Evolutionary conservation across 2,329 filamentous ascomycete genomes (phyloP), one percentile per base, ranked within the genome.

Genomic region (Huntiella savannae): DNA sequence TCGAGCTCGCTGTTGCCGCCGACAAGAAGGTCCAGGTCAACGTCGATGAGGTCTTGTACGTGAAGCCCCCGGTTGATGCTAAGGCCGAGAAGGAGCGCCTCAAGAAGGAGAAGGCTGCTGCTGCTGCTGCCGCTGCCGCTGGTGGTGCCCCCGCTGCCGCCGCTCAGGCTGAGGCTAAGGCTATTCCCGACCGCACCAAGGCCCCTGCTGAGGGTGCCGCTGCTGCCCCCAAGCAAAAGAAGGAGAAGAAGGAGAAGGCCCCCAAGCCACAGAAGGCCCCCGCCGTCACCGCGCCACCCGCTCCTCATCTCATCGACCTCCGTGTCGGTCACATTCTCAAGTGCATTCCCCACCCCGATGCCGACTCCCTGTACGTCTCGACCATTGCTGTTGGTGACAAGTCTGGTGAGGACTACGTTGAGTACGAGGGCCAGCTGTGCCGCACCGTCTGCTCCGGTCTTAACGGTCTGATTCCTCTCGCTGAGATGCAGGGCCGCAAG

Each of bases 321-420:
- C 80, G 91, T 53, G 88, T 98, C 51, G 91, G 91, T 51, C 91
- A 96, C 68, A 95, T 98, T 56, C 78, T 98, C 58, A 93, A 95
- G 66, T 87, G 87, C 44, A 74, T 91, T 64, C 82, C 86, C 62
- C 91, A 98, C 68, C 91, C 91, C 46, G 92, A 98, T 57, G 91
- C 91, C 53, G 91, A 98, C 67, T 92, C 83, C 10, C 75, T 98
- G 45, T 98, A 78, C 64, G 91, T 98, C 51, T 92, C 83, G 51
- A 96, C 87, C 46, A 93, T 98, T 58, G 85, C 86, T 53, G 86
- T 88, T 67, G 91, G 91, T 53, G 91, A 98, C 63, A 70, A 80
- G 50, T 71, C 84, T 4, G 84, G 83, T 52, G 83, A 94, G 40
- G 88, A 96, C 66, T 95, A 88, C 35, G 74, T 77, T 55, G 85